phyloP scores from a whole-genome alignment of 345 rosid species.

The Corymbia maculata region DNA sequence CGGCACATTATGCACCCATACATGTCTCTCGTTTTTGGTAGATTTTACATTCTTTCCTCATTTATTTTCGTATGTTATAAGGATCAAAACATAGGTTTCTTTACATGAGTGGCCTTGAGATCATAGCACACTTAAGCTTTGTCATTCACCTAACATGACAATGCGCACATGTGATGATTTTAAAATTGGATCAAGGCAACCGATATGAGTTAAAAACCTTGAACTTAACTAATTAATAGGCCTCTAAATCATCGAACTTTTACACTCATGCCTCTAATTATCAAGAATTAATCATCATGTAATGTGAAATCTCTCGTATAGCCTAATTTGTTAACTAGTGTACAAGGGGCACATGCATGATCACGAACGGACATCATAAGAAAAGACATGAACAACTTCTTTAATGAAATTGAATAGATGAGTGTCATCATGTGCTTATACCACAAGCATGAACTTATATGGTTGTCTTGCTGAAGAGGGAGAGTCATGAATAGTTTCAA shows the following conservation, averaged over 20 bases:
- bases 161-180: neutral
- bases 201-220: fast-evolving
- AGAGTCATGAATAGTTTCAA: neutral
- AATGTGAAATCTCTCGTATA: neutral
- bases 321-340: neutral
- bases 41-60: neutral
- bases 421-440: fast-evolving
- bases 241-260: neutral
- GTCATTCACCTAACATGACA: neutral
- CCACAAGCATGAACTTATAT: neutral
- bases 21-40: neutral
- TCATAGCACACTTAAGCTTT: neutral
- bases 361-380: fast-evolving
- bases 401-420: fast-evolving
- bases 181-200: neutral
- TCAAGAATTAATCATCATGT: neutral
- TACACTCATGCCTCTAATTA: fast-evolving
- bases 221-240: neutral
- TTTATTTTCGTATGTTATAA: neutral
- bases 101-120: neutral
- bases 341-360: fast-evolving
- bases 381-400: fast-evolving
- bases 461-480: fast-evolving
- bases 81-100: neutral
- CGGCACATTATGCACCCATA: neutral